phyloP scores from a whole-genome alignment of 139 green algal genomes.

The Coelastrella sp. region DNA sequence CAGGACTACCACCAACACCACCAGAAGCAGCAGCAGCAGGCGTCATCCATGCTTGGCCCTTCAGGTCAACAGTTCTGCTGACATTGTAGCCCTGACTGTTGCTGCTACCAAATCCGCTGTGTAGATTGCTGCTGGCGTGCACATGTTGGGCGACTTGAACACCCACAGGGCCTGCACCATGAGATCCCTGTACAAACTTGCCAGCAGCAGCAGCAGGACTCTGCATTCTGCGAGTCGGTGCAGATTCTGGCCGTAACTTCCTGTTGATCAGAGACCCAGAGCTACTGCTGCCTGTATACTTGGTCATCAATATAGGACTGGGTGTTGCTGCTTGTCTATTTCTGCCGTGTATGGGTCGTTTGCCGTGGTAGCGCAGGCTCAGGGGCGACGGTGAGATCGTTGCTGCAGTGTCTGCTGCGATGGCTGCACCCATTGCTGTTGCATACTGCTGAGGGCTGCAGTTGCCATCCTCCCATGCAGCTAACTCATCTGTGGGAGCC shows the following conservation, averaged over 20 bases:
- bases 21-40: no score
- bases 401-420: not conserved
- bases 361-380: not conserved
- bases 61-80: no score
- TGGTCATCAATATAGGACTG: not conserved
- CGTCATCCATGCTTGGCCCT: no score
- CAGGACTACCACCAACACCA: no score
- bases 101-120: no score
- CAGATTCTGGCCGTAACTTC: slow-evolving; percentile 12
- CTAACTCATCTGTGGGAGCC: no score
- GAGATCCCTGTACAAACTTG: not conserved
- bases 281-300: not conserved
- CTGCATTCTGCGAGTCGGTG: not conserved
- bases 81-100: no score
- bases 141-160: not conserved
- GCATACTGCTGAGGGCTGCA: no score
- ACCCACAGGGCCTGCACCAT: not conserved
- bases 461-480: no score
- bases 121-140: no score
- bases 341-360: slow-evolving; percentile 1
- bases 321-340: not conserved
- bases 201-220: not conserved
- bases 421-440: not conserved
- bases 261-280: not conserved
- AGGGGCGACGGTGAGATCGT: not conserved